phyloP scores from a whole-genome alignment of 2,329 filamentous ascomycete genomes.

The Diaporthe batatas region DNA sequence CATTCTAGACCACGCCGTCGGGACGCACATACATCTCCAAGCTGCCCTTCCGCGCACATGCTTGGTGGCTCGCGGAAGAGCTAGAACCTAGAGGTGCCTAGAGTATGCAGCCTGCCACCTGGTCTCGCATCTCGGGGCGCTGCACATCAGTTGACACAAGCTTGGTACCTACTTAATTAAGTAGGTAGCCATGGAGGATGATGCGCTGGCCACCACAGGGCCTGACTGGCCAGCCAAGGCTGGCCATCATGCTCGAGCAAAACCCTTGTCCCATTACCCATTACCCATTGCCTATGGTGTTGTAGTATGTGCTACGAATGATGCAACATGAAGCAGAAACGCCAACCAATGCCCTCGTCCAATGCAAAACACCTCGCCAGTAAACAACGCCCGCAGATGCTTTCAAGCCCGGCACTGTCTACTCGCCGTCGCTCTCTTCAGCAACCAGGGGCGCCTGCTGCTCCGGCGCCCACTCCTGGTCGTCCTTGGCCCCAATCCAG shows the following conservation, averaged over 20 bases:
- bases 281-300: slow-evolving; percentile 1
- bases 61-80: not conserved
- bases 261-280: slow-evolving; percentile 25
- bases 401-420: not conserved
- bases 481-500: slow-evolving; percentile 77
- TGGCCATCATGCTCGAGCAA: not conserved
- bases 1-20: slow-evolving; percentile 20
- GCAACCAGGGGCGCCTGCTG: slow-evolving; percentile 48
- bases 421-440: slow-evolving; percentile 10
- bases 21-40: not conserved
- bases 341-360: slow-evolving; percentile 32
- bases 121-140: not conserved
- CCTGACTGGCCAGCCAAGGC: not conserved
- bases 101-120: not conserved
- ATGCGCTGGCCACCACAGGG: not conserved
- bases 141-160: slow-evolving; percentile 8
- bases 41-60: not conserved
- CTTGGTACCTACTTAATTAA: not conserved
- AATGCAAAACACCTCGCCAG: slow-evolving; percentile 16
- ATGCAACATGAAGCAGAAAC: slow-evolving; percentile 11
- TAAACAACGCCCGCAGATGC: slow-evolving; percentile 12
- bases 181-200: not conserved
- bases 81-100: not conserved
- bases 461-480: slow-evolving; percentile 77
- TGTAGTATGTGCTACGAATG: not conserved